phyloP scores from a whole-genome alignment of 2,329 filamentous ascomycete genomes.

The Botrytis cinerea region DNA sequence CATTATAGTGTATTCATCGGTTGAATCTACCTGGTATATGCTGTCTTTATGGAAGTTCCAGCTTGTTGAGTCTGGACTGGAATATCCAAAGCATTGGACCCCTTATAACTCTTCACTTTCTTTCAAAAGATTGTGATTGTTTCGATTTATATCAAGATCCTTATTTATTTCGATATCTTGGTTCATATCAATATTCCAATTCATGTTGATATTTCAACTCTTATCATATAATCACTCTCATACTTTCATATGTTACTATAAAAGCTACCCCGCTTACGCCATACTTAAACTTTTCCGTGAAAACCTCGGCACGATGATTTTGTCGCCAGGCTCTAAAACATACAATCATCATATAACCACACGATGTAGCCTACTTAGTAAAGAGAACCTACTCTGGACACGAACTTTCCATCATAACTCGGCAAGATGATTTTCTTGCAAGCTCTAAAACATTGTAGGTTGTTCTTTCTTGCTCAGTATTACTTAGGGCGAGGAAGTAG shows the following conservation, averaged over 20 bases:
- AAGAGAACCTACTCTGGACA: background rate
- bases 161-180: too few relatives aligned
- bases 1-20: background rate
- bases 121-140: background rate
- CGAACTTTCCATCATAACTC: background rate
- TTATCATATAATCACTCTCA: background rate
- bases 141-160: too few relatives aligned
- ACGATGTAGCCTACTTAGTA: background rate
- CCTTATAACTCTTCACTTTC: too few relatives aligned
- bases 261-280: background rate
- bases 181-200: too few relatives aligned
- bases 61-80: background rate
- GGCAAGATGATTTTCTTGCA: background rate
- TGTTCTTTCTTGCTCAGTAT: conserved; percentile 5
- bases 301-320: conserved; percentile 1
- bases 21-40: background rate
- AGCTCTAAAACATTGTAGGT: background rate
- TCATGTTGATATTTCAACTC: background rate
- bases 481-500: background rate
- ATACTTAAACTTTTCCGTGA: background rate
- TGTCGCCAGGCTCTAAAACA: background rate
- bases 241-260: background rate
- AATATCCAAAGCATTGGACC: background rate
- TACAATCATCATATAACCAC: background rate
- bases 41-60: background rate